phyloP scores from a whole-genome alignment of 2,329 filamentous ascomycete genomes.

The Colletotrichum sp. region DNA sequence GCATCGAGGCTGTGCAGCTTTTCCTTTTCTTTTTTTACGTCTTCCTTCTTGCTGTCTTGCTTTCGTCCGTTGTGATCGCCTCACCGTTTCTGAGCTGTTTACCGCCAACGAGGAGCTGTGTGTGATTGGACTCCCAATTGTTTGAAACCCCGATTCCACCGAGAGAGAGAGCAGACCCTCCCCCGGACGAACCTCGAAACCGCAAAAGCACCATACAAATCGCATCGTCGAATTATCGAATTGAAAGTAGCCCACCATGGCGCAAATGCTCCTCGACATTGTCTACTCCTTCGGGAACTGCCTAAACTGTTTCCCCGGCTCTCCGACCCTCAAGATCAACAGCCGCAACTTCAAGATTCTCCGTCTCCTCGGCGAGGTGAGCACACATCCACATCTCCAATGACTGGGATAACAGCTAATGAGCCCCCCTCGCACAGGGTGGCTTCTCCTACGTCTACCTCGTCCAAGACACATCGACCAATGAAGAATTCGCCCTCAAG shows the following conservation, averaged over 20 bases:
- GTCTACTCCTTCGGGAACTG: conserved; percentile 93
- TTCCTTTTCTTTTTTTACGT: neutral
- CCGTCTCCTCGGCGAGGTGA: conserved; percentile 87
- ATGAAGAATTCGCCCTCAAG: conserved; percentile 90
- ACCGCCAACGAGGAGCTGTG: neutral
- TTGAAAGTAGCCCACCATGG: conserved; percentile 56
- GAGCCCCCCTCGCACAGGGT: conserved; percentile 57
- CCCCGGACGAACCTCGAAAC: neutral
- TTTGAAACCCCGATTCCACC: neutral
- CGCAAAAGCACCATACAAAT: neutral
- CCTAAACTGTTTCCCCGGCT: conserved; percentile 94
- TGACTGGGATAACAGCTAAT: neutral
- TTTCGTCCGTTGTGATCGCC: neutral
- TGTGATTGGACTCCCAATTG: neutral
- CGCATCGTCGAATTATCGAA: neutral
- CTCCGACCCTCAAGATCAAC: conserved; percentile 94
- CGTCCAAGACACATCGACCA: conserved; percentile 85
- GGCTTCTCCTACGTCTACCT: conserved; percentile 99
- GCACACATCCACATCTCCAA: conserved; percentile 22
- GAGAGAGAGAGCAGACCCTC: neutral
- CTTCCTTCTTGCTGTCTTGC: neutral
- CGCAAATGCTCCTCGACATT: conserved; percentile 84
- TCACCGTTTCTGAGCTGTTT: neutral
- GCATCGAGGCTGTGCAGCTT: neutral
- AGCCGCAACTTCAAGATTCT: conserved; percentile 94